A percentile compares a stretch with the other conserved stretches of the same genome.
Conservation (phyloP, 495 filamentous ascomycete species). For the Neurospora sublineolata region DNA sequence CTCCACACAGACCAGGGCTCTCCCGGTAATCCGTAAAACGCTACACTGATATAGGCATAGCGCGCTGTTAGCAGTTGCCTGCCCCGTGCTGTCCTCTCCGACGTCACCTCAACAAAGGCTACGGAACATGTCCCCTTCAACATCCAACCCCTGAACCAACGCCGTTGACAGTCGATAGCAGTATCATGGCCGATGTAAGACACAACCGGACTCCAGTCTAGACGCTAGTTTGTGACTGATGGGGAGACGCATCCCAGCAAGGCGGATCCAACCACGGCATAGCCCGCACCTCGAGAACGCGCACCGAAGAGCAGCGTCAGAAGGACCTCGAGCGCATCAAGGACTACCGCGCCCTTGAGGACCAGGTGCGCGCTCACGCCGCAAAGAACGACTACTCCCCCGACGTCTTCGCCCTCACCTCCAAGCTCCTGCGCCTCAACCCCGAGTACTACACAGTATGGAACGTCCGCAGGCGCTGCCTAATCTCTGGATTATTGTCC, state of each 20-base stretch:
- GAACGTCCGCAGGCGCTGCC: constrained; percentile 76
- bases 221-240: constrained; percentile 14
- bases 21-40: background rate
- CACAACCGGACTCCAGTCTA: background rate
- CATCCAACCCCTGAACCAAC: background rate
- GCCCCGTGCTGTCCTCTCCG: background rate
- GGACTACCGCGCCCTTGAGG: constrained; percentile 63
- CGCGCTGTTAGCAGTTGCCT: background rate
- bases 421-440: constrained; percentile 71
- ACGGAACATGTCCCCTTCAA: background rate
- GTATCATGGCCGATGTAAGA: constrained; percentile 19
- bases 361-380: constrained; percentile 51
- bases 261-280: constrained; percentile 58
- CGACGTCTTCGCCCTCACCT: constrained; percentile 61
- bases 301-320: constrained; percentile 53
- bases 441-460: constrained; percentile 98
- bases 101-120: constrained; percentile 1
- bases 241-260: constrained; percentile 12
- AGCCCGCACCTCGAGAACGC: constrained; percentile 40
- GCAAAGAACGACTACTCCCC: constrained; percentile 46
- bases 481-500: constrained; percentile 45
- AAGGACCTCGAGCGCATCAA: constrained; percentile 67
- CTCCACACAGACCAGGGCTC: background rate
- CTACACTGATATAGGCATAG: background rate
- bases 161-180: background rate